Evolutionary conservation across 768 basidiomycete genomes (phyloP), one percentile per base, ranked within the genome.

Genomic region (Tulasnella sp.): DNA sequence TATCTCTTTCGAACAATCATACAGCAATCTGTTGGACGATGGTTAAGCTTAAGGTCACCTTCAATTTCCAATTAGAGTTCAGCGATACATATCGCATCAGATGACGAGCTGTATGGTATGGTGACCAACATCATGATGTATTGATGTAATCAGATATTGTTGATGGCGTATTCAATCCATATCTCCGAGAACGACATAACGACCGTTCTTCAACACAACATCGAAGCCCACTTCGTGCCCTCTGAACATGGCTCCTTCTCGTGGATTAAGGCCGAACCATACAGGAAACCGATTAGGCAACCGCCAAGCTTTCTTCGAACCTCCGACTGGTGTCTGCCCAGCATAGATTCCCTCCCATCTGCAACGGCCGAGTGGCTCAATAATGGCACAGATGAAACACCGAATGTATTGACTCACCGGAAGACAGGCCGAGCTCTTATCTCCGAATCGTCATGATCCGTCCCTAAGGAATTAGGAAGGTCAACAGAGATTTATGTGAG

Each of bases 191-290:
- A 80, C 63, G 22, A 84, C 75, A 71, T 83, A 85, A 24, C 73
- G 75, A 34, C 81, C 83, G 62, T 77, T 71, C 58, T 81, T 75
- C 46, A 84, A 63, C 53, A 66, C 69, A 1, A 85, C 77, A 67
- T 85, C 83, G 50, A 85, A 64, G 1, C 81, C 78, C 27, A 87
- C 67, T 4, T 82, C 84, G 61, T 74, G 71, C 3, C 82, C 79
- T 15, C 73, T 71, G 2, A 68, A 63, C 0, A 78, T 77, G 1
- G 75, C 66, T 62, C 79, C 74, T 82, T 83, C 84, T 29, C 78
- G 65, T 0, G 84, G 84, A 8, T 79, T 82, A 38, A 85, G 60
- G 0, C 85, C 84, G 62, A 86, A 74, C 84, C 84, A 86, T 5
- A 80, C 80, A 3, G 78, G 77, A 24, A 86, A 63, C 66, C 82